A percentile compares a stretch with the other conserved stretches of the same genome.
Evolutionary conservation across 2,329 filamentous ascomycete genomes (phyloP).

Genomic region (Colletotrichum echinochloae): DNA sequence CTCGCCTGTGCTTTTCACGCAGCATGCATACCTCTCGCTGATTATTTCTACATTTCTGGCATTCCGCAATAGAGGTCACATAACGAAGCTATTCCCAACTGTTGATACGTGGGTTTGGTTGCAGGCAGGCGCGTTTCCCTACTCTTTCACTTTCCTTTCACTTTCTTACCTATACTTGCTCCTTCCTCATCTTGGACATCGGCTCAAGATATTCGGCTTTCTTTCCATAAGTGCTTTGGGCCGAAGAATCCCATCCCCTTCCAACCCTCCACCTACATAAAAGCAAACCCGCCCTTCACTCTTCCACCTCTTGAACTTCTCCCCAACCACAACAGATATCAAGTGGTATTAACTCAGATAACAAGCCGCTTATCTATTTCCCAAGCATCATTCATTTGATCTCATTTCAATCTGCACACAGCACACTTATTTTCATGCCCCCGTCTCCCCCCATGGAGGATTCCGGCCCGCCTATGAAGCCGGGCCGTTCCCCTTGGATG

Average conservation of each 20-base stretch:
- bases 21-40: neutral
- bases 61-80: neutral
- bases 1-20: too few species aligned
- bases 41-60: neutral
- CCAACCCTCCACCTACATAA: neutral
- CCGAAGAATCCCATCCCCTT: neutral
- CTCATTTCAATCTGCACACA: too few species aligned
- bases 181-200: neutral
- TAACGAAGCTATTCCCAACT: neutral
- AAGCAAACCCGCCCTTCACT: neutral
- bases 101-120: neutral
- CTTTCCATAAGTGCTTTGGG: neutral
- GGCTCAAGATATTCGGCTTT: neutral
- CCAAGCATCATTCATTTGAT: too few species aligned
- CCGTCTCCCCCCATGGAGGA: rapidly evolving
- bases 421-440: neutral
- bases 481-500: neutral
- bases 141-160: neutral
- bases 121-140: neutral
- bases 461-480: rapidly evolving
- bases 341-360: neutral
- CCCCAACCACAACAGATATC: neutral
- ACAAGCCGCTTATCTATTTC: too few species aligned
- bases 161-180: rapidly evolving
- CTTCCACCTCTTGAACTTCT: neutral